Conservation (phyloP, 2,329 filamentous ascomycete species). For the Neoscytalidium dimidiatum region DNA sequence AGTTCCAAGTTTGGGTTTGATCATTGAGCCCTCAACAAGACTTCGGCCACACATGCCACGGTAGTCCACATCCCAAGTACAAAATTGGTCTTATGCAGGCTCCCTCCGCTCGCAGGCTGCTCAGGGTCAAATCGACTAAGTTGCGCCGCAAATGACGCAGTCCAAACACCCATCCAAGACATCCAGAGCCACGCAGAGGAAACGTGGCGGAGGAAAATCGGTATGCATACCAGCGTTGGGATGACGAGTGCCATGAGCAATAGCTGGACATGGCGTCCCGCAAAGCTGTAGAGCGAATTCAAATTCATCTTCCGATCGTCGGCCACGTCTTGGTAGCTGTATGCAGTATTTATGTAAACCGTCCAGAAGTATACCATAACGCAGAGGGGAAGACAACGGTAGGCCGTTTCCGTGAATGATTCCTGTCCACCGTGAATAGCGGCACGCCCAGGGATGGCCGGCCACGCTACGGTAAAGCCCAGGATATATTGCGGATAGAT, state of each 20-base stretch:
- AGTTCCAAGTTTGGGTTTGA: no score
- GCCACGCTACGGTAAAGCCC: background rate
- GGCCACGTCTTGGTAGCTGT: background rate
- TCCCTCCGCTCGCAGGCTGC: background rate
- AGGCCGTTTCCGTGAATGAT: background rate
- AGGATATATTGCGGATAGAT: background rate
- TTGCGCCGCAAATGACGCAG: background rate
- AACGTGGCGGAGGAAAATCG: background rate
- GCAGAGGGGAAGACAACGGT: background rate
- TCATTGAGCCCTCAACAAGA: no score
- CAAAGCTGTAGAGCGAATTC: background rate
- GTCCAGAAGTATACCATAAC: background rate
- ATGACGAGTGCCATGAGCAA: background rate
- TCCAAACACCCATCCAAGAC: background rate
- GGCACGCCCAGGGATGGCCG: background rate
- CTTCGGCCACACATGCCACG: background rate
- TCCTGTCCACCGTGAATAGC: background rate
- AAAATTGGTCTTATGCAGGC: background rate
- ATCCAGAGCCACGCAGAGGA: background rate
- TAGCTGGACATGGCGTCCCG: background rate
- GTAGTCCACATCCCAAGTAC: background rate
- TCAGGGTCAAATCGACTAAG: background rate
- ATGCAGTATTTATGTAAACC: background rate
- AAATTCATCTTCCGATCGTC: background rate
- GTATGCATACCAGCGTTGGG: background rate